These are phyloP conservation scores for Diaporthe aspalathi DNA, from an alignment of 2,329 filamentous ascomycete genomes.

Conservation along the genomic window DNA sequence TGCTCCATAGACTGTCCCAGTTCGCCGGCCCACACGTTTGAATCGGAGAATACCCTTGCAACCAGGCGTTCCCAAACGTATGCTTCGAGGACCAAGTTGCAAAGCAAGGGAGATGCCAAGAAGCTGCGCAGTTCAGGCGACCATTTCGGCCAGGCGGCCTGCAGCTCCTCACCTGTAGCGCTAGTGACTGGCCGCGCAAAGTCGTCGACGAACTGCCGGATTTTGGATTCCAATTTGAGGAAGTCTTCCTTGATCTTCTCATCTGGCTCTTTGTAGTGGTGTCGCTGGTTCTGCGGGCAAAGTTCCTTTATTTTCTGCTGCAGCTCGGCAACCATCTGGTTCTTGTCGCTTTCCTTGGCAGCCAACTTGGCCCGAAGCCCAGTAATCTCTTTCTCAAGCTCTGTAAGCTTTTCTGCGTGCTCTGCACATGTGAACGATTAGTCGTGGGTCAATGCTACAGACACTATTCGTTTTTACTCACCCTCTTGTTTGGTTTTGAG, in stretches of 20 bases:
- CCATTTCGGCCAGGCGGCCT: background rate
- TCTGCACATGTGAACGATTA: background rate
- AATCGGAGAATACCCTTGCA: background rate
- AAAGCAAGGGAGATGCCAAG: background rate
- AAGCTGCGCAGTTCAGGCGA: background rate
- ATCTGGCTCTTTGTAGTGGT: conserved; percentile 35
- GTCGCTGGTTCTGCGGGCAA: conserved; percentile 10
- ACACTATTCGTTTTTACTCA: background rate
- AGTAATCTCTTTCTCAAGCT: background rate
- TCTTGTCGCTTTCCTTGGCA: background rate
- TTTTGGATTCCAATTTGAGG: conserved; percentile 27
- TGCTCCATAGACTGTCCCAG: background rate
- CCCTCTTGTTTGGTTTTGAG: background rate
- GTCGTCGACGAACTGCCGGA: conserved; percentile 39
- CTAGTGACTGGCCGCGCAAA: background rate
- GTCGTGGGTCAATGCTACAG: too few species aligned
- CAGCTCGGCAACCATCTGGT: background rate
- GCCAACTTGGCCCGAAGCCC: too few species aligned
- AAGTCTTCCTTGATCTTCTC: conserved; percentile 34
- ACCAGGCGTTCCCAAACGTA: conserved; percentile 27
- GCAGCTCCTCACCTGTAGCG: background rate
- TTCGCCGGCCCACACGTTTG: conserved; percentile 7
- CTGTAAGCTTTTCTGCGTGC: background rate
- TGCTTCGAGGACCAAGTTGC: background rate
- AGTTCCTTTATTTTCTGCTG: conserved; percentile 2